Percentiles rank a stretch among this genome's conserved stretches.
These are phyloP conservation scores for Senna siamea DNA, from an alignment of 306 rosid genomes.

Conservation along the genomic window DNA sequence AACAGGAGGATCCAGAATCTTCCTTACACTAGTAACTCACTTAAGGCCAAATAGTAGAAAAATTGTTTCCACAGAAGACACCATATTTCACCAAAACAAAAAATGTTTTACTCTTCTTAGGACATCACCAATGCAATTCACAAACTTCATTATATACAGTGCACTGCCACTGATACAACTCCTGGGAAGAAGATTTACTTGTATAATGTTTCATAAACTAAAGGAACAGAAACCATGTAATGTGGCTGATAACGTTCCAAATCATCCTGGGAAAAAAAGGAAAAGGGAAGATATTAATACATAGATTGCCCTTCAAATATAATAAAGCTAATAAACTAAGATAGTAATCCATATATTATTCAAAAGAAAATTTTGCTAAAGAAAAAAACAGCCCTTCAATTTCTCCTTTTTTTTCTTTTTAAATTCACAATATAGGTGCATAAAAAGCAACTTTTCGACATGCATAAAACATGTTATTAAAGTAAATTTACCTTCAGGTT, in stretches of 20 bases:
- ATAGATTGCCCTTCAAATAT: constrained; percentile 19
- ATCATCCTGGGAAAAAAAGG: constrained; percentile 61
- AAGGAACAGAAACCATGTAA: constrained; percentile 81
- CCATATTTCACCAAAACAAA: neutral
- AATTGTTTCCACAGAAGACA: neutral
- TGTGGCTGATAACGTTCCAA: constrained; percentile 75
- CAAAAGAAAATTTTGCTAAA: neutral
- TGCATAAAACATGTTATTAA: constrained; percentile 23
- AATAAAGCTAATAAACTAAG: constrained; percentile 17
- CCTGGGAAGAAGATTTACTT: constrained; percentile 53
- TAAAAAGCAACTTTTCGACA: constrained; percentile 14
- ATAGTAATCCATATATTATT: neutral
- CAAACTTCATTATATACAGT: constrained; percentile 19
- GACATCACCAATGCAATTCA: constrained; percentile 26
- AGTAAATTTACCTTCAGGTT: constrained; percentile 77
- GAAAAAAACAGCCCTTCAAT: neutral
- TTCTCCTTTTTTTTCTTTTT: neutral
- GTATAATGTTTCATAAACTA: constrained; percentile 90
- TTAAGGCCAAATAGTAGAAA: neutral
- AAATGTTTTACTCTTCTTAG: neutral
- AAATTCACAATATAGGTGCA: constrained; percentile 12
- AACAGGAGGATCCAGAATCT: neutral
- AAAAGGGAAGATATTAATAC: constrained; percentile 25
- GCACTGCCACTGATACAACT: constrained; percentile 21
- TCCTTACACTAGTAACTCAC: neutral